Conservation (phyloP, 805 yeast species). For the Yarrowia sp. region DNA sequence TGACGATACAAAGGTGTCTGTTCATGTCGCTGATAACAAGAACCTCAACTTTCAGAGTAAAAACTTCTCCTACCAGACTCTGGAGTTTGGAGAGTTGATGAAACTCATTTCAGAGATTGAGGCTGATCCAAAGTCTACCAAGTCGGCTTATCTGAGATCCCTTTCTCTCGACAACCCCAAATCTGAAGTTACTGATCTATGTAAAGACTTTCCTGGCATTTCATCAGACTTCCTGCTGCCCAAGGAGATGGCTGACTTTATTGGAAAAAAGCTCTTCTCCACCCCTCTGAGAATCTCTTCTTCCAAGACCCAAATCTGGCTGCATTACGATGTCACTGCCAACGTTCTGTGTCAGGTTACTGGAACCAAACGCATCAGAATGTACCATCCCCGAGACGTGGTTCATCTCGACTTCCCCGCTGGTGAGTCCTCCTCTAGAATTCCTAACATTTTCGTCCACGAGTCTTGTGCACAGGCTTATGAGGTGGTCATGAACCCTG, state of each 20-base stretch:
- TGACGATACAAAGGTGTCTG: constrained; percentile 44
- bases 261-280: constrained; percentile 47
- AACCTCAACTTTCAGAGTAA: constrained; percentile 49
- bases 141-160: constrained; percentile 46
- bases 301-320: constrained; percentile 50
- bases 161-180: constrained; percentile 48
- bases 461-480: constrained; percentile 44
- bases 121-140: not conserved
- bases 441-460: constrained; percentile 48
- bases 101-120: constrained; percentile 42
- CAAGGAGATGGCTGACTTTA: constrained; percentile 18
- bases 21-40: constrained; percentile 45
- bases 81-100: constrained; percentile 48
- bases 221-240: constrained; percentile 49
- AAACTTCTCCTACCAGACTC: constrained; percentile 48
- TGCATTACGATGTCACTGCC: constrained; percentile 53
- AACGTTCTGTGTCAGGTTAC: constrained; percentile 50
- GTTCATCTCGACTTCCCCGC: constrained; percentile 47
- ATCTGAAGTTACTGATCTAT: constrained; percentile 47
- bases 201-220: constrained; percentile 48
- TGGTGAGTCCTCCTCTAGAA: constrained; percentile 49
- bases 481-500: constrained; percentile 50
- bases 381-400: constrained; percentile 52
- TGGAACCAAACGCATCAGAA: constrained; percentile 49
- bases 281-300: constrained; percentile 51